Evolutionary conservation across 176 grass and related monocot species (phyloP), one percentile per base, ranked within the genome.

Genomic region (Oropetium thomaeum): DNA sequence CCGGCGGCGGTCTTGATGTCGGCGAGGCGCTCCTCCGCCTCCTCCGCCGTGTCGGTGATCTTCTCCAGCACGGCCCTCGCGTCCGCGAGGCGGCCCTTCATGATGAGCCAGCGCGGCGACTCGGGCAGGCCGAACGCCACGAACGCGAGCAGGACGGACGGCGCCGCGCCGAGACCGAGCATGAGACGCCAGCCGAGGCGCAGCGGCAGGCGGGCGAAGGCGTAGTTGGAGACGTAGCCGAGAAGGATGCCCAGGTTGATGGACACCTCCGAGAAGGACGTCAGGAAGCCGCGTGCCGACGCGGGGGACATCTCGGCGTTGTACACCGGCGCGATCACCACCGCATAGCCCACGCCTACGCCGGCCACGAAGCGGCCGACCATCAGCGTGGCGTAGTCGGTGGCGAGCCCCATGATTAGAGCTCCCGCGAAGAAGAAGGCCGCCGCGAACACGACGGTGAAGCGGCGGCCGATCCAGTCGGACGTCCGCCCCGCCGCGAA

Each of bases 401-500:
- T 48, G 9, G 91, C 78, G 16, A 90, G 63, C 8, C 91, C 85
- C 91, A 90, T 93, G 57, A 90, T 35, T 25, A 93, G 17, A 3
- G 91, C 74, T 27, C 88, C 88, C 3, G 45, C 62, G 10, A 93
- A 88, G 83, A 90, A 93, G 44, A 88, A 74, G 10, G 28, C 30
- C 4, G 84, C 78, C 1, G 82, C 84, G 14, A 93, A 38, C 32
- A 93, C 65, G 25, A 90, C 86, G 11, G 88, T 90, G 82, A 79
- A 83, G 8, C 88, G 87, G 49, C 88, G 84, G 62, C 91, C 91
- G 35, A 93, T 82, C 91, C 84, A 87, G 69, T 93, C 91, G 2
- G 91, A 90, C 1, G 91, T 93, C 1, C 81, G 67, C 45, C 84
- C 91, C 1, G 87, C 91, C 0, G 91, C 84, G 28, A 88, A 87